A percentile compares a stretch with the other conserved stretches of the same genome.
Conservation (phyloP, 2,329 filamentous ascomycete genomes). For the Verticillium albo-atrum region DNA sequence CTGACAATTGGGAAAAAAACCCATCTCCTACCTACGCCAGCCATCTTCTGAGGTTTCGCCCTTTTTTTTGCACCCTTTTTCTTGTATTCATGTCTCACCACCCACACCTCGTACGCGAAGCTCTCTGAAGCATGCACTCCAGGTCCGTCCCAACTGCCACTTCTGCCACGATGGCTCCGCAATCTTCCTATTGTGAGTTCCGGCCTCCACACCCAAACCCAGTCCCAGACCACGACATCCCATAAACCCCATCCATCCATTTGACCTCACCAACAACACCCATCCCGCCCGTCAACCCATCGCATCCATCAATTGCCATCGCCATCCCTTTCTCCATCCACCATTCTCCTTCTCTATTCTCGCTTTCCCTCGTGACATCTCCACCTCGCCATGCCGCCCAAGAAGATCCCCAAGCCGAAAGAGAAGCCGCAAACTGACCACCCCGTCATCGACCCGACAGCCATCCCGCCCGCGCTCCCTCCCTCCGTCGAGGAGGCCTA, state of each 20-base stretch:
- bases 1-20: not conserved
- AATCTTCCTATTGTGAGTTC: conserved; percentile 11
- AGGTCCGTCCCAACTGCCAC: not conserved
- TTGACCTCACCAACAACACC: conserved; percentile 1
- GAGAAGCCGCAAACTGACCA: conserved; percentile 34
- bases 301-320: not conserved
- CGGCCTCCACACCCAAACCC: conserved; percentile 1
- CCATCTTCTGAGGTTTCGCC: not conserved
- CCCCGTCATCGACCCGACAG: conserved; percentile 26
- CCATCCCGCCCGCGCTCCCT: conserved; percentile 60
- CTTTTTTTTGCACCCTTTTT: not conserved
- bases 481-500: conserved; percentile 95
- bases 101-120: not conserved
- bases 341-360: not conserved
- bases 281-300: not conserved
- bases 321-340: not conserved
- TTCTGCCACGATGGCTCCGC: conserved; percentile 11
- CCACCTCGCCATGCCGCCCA: conserved; percentile 23
- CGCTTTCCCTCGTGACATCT: not conserved
- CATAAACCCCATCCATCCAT: conserved; percentile 3
- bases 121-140: not conserved
- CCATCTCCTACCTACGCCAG: not conserved
- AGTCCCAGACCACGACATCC: not conserved
- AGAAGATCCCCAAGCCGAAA: conserved; percentile 26
- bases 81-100: not conserved